Evolutionary conservation across 2,329 filamentous ascomycete species (phyloP), one percentile per base, ranked within the genome.

Genomic region (Aureobasidium vineae): DNA sequence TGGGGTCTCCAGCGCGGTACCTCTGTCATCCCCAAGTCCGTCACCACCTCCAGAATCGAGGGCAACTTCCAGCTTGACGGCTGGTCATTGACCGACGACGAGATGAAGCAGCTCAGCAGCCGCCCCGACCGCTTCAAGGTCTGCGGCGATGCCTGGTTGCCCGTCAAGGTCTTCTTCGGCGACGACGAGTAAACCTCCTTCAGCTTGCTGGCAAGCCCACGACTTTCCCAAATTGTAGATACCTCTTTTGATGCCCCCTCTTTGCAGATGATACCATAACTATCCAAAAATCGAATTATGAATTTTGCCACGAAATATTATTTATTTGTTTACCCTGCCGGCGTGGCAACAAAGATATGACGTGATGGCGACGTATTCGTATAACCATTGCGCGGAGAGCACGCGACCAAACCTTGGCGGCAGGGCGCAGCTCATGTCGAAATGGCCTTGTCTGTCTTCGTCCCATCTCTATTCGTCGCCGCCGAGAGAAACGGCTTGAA

Each of bases 21-120:
- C 82, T 90, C 86, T 70, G 91, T 96, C 63, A 92, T 96, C 73
- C 91, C 91, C 73, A 96, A 96, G 84, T 90, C 86, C 63, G 89
- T 93, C 67, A 92, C 86, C 70, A 84, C 87, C 71, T 82, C 82
- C 63, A 85, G 91, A 49, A 92, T 96, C 73, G 82, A 90, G 78
- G 85, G 81, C 69, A 96, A 96, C 83, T 91, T 87, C 72, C 21
- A 69, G 76, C 82, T 81, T 28, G 86, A 92, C 76, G 90, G 88
- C 63, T 94, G 88, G 86, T 81, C 85, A 67, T 79, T 96, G 77
- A 88, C 85, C 3, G 83, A 84, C 3, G 90, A 91, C 54, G 91
- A 96, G 80, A 77, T 94, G 60, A 82, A 84, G 72, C 81, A 85
- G 77, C 82, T 96, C 59, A 86, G 86, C 73, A 84, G 79, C 72